Evolutionary conservation across 2,329 filamentous ascomycete genomes (phyloP), one percentile per base, ranked within the genome.

Genomic region (Fusarium succisae): DNA sequence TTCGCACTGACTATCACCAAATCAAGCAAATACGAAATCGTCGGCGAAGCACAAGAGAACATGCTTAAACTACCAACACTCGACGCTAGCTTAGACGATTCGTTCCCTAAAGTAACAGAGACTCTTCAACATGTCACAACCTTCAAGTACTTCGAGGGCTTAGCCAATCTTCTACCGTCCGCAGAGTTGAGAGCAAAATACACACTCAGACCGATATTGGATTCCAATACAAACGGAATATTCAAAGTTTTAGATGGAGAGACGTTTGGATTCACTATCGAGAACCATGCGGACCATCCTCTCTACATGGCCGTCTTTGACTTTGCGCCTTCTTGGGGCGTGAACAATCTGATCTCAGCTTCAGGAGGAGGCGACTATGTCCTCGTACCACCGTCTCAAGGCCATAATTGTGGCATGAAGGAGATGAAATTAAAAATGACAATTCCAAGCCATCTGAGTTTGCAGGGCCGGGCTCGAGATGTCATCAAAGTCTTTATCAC

Each of bases 171-270:
- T 4, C 17, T 35, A 3, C 30, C 30, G 5, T 53, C 48, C 2
- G 4, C 48, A 8, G 30, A 53, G 6, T 6, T 53, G 0, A 11
- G 30, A 14, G n/a, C n/a, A 24, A 53, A 26, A 18, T 53, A 53
- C 5, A 15, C 22, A 0, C 8, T 51, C 0, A n/a, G n/a, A n/a
- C n/a, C n/a, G n/a, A n/a, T n/a, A n/a, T n/a, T n/a, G n/a, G n/a
- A n/a, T n/a, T n/a, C n/a, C n/a, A n/a, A n/a, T n/a, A n/a, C n/a
- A n/a, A n/a, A 24, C 1, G 48, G 48, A 3, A 14, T 11, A 1
- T 51, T 20, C 1, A 6, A 24, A 11, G 9, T 24, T 15, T 0
- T 4, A 4, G n/a, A 35, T 2, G n/a, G 48, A 0, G 30, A 14
- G 17, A 8, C n/a, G 1, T 53, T 53, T 15, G 30, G n/a, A 8